phyloP scores from a whole-genome alignment of 441 rosid genomes.

The Codiaeum variegatum region DNA sequence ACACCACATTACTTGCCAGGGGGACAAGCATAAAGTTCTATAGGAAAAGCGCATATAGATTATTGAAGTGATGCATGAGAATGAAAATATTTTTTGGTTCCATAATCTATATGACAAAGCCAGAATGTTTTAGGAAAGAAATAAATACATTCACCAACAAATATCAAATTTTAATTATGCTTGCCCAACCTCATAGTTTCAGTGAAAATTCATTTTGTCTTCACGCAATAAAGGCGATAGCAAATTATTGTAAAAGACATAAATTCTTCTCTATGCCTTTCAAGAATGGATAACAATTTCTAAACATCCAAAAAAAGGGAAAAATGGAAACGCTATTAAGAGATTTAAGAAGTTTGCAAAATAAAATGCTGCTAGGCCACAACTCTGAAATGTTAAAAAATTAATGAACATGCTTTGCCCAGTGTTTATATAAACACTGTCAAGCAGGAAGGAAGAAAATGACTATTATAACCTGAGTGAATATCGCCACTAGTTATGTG shows the following conservation, averaged over 20 bases:
- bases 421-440: neutral
- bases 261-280: neutral
- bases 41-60: neutral
- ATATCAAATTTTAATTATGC: neutral
- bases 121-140: neutral
- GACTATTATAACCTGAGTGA: neutral
- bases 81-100: neutral
- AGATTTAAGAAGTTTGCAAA: neutral
- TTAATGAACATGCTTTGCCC: neutral
- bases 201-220: neutral
- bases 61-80: neutral
- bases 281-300: neutral
- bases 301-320: neutral
- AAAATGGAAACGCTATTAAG: neutral
- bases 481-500: neutral
- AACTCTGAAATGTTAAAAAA: neutral
- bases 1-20: neutral
- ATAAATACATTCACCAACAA: neutral
- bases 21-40: neutral
- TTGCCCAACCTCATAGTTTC: neutral
- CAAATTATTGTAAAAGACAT: neutral
- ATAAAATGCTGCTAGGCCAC: neutral
- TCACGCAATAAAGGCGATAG: neutral
- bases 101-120: neutral
- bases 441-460: constrained; percentile 8